phyloP scores from a whole-genome alignment of 2,329 filamentous ascomycete species.

The Penicillium sp. region DNA sequence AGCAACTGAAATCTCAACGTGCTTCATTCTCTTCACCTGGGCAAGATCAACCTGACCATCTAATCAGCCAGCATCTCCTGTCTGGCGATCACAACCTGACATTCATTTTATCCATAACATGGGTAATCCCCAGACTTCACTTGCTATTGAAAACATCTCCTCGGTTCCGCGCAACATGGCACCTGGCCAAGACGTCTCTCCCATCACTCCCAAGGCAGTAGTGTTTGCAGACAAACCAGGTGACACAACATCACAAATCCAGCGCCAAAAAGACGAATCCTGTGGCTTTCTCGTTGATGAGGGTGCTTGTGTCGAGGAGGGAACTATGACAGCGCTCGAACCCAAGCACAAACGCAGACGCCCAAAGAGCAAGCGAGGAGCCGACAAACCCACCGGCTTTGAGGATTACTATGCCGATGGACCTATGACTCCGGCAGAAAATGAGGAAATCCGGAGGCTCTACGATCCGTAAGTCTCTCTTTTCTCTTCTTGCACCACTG shows the following conservation, averaged over 20 bases:
- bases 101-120: too few species aligned
- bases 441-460: conserved; percentile 58
- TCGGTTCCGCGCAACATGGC: too few species aligned
- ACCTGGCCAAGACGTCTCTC: too few species aligned
- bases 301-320: neutral
- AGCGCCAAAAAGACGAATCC: neutral
- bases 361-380: conserved; percentile 37
- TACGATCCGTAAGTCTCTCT: conserved; percentile 56
- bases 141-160: too few species aligned
- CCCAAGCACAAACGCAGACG: conserved; percentile 33
- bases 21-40: too few species aligned
- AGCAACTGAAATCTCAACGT: too few species aligned
- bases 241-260: neutral
- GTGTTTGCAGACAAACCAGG: neutral
- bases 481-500: neutral
- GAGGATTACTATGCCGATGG: conserved; percentile 78
- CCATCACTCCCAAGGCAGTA: too few species aligned
- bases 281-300: neutral
- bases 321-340: neutral
- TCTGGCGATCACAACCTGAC: too few species aligned
- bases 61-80: too few species aligned
- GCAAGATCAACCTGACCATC: too few species aligned
- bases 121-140: too few species aligned
- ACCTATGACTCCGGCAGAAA: conserved; percentile 66
- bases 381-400: conserved; percentile 45